Percentiles rank a stretch among this genome's conserved stretches.
Evolutionary conservation across 2,329 filamentous ascomycete species (phyloP).

Genomic region (Alternaria tenuissima): DNA sequence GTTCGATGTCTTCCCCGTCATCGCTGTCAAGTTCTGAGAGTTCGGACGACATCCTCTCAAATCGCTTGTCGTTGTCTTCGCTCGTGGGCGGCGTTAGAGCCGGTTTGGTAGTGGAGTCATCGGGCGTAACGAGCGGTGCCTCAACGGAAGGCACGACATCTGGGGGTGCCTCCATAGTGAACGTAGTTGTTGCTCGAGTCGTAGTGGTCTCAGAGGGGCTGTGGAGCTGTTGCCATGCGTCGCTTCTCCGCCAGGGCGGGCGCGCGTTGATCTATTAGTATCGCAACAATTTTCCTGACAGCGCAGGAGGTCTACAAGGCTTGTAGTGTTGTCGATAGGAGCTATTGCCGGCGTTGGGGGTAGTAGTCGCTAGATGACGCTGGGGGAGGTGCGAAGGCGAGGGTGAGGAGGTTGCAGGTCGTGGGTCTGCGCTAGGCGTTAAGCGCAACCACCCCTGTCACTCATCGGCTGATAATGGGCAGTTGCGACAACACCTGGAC

Average conservation of each 20-base stretch:
- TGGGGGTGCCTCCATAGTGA: constrained; percentile 40
- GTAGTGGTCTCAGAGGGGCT: constrained; percentile 27
- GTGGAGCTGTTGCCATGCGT: constrained; percentile 34
- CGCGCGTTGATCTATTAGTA: constrained; percentile 24
- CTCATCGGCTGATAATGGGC: constrained; percentile 26
- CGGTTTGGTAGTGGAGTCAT: constrained; percentile 45
- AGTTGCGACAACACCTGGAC: neutral
- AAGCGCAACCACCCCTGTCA: constrained; percentile 8
- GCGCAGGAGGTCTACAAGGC: constrained; percentile 29
- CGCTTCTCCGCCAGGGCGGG: constrained; percentile 39
- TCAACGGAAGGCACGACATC: constrained; percentile 48
- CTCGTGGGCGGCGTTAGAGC: constrained; percentile 62
- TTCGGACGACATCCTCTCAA: constrained; percentile 56
- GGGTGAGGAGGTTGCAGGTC: constrained; percentile 26
- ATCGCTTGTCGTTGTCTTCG: constrained; percentile 59
- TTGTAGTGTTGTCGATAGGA: neutral
- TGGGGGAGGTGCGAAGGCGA: constrained; percentile 34
- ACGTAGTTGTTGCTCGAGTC: constrained; percentile 10
- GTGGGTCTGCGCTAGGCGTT: constrained; percentile 17
- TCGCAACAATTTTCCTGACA: constrained; percentile 32
- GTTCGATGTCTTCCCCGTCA: constrained; percentile 73
- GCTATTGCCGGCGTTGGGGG: constrained; percentile 18
- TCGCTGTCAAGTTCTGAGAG: constrained; percentile 59
- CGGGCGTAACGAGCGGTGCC: constrained; percentile 32
- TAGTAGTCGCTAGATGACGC: constrained; percentile 29